Percentiles rank a stretch among this genome's conserved stretches.
These are phyloP conservation scores for Sarocladium brachiariae DNA, from an alignment of 2,329 filamentous ascomycete species.

Conservation along the genomic window DNA sequence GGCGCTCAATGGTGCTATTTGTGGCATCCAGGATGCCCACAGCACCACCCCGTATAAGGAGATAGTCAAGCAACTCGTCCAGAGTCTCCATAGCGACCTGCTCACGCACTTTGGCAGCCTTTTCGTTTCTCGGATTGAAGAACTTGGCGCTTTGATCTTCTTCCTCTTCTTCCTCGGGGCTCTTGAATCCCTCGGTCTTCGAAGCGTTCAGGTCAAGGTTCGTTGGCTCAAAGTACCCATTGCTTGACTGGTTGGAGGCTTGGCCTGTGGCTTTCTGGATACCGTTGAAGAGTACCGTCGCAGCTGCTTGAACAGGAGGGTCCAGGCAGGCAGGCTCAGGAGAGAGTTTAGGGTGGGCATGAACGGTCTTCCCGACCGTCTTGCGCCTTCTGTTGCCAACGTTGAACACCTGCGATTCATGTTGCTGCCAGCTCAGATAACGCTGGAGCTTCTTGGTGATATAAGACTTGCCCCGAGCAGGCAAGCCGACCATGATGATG, in stretches of 20 bases:
- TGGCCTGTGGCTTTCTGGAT: constrained; percentile 27
- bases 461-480: constrained; percentile 94
- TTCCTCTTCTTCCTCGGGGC: constrained; percentile 8
- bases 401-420: constrained; percentile 94
- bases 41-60: constrained; percentile 73
- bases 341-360: constrained; percentile 24
- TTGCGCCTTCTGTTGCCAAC: constrained; percentile 86
- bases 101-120: constrained; percentile 76
- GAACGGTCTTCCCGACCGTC: constrained; percentile 54
- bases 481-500: constrained; percentile 96
- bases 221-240: constrained; percentile 29
- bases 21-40: constrained; percentile 96
- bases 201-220: constrained; percentile 12
- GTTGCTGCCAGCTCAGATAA: constrained; percentile 95
- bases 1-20: constrained; percentile 85
- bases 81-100: constrained; percentile 88
- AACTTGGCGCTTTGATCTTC: constrained; percentile 73
- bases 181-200: background rate
- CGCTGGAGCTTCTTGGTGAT: constrained; percentile 97
- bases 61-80: constrained; percentile 86
- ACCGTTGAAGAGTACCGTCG: constrained; percentile 49
- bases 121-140: constrained; percentile 84
- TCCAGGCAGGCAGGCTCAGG: constrained; percentile 33
- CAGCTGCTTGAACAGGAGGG: constrained; percentile 44
- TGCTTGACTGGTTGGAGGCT: constrained; percentile 27